Conservation (phyloP, 148 eudicot genomes). For the Pouteria glomerata region DNA sequence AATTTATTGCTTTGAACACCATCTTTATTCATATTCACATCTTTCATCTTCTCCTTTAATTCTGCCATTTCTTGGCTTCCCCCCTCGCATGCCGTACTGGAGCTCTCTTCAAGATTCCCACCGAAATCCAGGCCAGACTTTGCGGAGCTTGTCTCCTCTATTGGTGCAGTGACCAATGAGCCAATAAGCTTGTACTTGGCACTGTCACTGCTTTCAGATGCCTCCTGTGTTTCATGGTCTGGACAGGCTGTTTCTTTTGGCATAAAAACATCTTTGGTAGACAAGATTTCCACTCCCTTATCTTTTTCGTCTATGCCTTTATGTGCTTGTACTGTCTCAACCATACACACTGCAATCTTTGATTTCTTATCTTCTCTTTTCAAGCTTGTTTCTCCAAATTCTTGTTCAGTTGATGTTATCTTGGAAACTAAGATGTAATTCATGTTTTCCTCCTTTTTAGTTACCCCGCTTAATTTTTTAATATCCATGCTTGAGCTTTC, state of each 20-base stretch:
- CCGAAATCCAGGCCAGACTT: not conserved
- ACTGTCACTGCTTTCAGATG: not conserved
- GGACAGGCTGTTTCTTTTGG: not conserved
- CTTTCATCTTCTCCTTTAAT: conserved; percentile 8
- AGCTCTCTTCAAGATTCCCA: conserved; percentile 4
- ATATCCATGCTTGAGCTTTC: not conserved
- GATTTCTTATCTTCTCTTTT: not conserved
- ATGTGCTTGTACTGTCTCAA: not conserved
- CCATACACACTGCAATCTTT: not conserved
- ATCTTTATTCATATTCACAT: not conserved
- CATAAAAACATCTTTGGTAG: not conserved
- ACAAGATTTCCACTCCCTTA: not conserved
- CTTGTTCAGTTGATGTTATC: conserved; percentile 8
- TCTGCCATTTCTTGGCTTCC: not conserved
- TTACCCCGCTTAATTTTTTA: not conserved
- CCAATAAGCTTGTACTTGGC: not conserved
- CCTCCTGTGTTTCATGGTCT: conserved; percentile 6
- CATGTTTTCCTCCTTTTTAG: not conserved
- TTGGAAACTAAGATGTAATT: not conserved
- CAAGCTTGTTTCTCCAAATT: conserved; percentile 4
- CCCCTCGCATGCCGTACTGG: conserved; percentile 5
- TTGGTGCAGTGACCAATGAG: not conserved
- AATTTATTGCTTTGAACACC: not conserved
- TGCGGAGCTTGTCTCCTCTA: not conserved
- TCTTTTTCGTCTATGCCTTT: not conserved